Evolutionary conservation across 352 stramenopile genomes (phyloP).

Genomic region (Elongisporangium undulatum): DNA sequence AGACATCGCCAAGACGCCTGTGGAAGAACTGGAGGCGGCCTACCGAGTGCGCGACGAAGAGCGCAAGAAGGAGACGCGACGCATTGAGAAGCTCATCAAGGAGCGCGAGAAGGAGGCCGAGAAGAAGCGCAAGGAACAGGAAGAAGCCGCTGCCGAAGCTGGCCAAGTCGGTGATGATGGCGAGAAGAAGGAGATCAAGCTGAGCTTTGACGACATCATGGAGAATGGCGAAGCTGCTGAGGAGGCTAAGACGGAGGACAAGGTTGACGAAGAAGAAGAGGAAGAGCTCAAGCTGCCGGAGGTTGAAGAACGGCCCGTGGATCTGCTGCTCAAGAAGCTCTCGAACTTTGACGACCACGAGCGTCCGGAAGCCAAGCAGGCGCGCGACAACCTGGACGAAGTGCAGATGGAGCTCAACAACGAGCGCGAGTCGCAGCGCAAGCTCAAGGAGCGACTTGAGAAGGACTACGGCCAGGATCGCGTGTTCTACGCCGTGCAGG

Average conservation of each 20-base stretch:
- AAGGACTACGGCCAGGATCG: slow-evolving; percentile 62
- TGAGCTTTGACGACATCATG: slow-evolving; percentile 1
- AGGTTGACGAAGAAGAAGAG: slow-evolving; percentile 21
- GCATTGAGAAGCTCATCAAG: slow-evolving; percentile 51
- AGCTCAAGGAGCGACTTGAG: slow-evolving; percentile 27
- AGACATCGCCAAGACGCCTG: slow-evolving; percentile 28
- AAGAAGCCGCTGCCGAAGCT: slow-evolving; percentile 14
- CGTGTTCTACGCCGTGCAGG: slow-evolving; percentile 60
- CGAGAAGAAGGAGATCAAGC: slow-evolving; percentile 8
- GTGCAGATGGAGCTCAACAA: slow-evolving; percentile 29
- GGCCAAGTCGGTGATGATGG: slow-evolving; percentile 7
- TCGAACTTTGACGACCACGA: slow-evolving; percentile 32
- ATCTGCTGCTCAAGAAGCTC: slow-evolving; percentile 53
- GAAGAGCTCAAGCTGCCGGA: slow-evolving; percentile 44
- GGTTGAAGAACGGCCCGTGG: slow-evolving; percentile 51
- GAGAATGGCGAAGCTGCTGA: slow-evolving; percentile 10
- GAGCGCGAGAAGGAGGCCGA: slow-evolving; percentile 27
- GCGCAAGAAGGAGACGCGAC: slow-evolving; percentile 41
- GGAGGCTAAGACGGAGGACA: slow-evolving; percentile 4
- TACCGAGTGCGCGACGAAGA: slow-evolving; percentile 48
- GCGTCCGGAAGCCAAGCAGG: slow-evolving; percentile 35
- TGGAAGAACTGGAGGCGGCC: slow-evolving; percentile 48
- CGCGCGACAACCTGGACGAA: slow-evolving; percentile 40
- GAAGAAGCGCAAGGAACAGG: slow-evolving; percentile 12
- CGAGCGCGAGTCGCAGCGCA: slow-evolving; percentile 26